Percentiles rank a stretch among this genome's conserved stretches.
Conservation (phyloP, 2,329 filamentous ascomycete genomes). For the Dothistroma septosporum region DNA sequence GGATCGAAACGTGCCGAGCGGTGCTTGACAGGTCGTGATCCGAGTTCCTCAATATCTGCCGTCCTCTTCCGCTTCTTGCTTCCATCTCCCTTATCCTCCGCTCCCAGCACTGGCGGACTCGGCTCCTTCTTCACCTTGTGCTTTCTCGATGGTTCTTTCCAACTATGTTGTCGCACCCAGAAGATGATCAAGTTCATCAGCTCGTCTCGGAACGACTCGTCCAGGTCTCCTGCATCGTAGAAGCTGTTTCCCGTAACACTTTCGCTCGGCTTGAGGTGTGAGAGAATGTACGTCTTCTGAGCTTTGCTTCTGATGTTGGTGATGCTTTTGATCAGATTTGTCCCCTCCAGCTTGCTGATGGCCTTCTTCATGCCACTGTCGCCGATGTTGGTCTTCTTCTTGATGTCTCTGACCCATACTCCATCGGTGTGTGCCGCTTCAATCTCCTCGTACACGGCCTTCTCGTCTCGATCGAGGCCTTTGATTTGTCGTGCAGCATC, state of each 20-base stretch:
- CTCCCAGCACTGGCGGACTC: slow-evolving; percentile 8
- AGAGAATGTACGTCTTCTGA: slow-evolving; percentile 95
- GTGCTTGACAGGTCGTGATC: slow-evolving; percentile 22
- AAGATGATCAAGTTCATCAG: slow-evolving; percentile 70
- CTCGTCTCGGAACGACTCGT: slow-evolving; percentile 79
- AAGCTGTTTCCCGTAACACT: slow-evolving; percentile 90
- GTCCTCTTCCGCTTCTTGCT: slow-evolving; percentile 30
- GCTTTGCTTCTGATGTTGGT: slow-evolving; percentile 87
- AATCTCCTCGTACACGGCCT: slow-evolving; percentile 82
- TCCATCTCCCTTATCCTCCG: slow-evolving; percentile 8
- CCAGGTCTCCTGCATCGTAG: slow-evolving; percentile 87
- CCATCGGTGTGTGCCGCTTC: slow-evolving; percentile 80
- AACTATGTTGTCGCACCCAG: slow-evolving; percentile 67
- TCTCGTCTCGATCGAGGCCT: slow-evolving; percentile 62
- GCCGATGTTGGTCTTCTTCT: slow-evolving; percentile 69
- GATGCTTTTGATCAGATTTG: slow-evolving; percentile 79
- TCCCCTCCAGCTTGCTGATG: slow-evolving; percentile 77
- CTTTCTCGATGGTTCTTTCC: slow-evolving; percentile 51
- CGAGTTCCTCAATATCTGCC: slow-evolving; percentile 32
- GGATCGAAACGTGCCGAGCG: slow-evolving; percentile 15
- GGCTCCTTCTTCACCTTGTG: slow-evolving; percentile 20
- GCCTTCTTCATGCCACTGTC: slow-evolving; percentile 75
- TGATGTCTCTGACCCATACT: slow-evolving; percentile 86
- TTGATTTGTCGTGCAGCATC: slow-evolving; percentile 34
- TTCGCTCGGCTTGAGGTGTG: slow-evolving; percentile 76